Conservation (phyloP, 495 filamentous ascomycete genomes). For the Recurvomyces mirabilis region DNA sequence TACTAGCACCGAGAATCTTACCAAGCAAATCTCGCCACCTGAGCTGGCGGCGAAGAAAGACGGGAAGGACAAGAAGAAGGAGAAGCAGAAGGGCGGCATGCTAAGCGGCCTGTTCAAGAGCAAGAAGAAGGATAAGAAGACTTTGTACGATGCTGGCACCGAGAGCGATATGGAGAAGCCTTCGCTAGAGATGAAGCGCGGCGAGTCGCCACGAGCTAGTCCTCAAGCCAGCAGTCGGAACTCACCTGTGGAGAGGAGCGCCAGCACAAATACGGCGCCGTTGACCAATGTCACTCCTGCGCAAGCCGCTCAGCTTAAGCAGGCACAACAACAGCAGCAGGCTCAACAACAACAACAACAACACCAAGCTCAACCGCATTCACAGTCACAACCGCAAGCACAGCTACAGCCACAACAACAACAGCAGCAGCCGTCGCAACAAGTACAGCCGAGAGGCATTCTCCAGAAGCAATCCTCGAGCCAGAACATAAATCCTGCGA, state of each 20-base stretch:
- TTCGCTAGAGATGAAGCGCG: slow-evolving; percentile 27
- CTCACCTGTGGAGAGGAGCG: slow-evolving; percentile 37
- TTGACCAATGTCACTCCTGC: no score
- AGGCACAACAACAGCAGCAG: no score
- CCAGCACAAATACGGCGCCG: no score
- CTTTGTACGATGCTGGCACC: slow-evolving; percentile 50
- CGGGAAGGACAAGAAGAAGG: slow-evolving; percentile 81
- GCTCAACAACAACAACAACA: no score
- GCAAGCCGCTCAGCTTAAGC: no score
- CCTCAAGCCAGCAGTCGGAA: slow-evolving; percentile 5
- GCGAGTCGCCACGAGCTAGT: slow-evolving; percentile 25
- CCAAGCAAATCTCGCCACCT: slow-evolving; percentile 40
- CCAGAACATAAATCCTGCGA: neutral
- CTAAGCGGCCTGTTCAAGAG: slow-evolving; percentile 91
- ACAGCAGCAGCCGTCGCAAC: neutral
- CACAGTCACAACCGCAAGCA: no score
- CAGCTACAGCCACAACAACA: no score
- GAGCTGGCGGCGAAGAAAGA: slow-evolving; percentile 49
- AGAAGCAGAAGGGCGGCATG: slow-evolving; percentile 64
- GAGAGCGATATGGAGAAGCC: slow-evolving; percentile 41
- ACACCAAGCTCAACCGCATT: no score
- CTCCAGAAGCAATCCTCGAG: slow-evolving; percentile 56
- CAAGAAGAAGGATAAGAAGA: slow-evolving; percentile 87
- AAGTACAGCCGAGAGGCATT: slow-evolving; percentile 52
- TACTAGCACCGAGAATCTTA: slow-evolving; percentile 43